Percentiles rank a stretch among this genome's conserved stretches.
Evolutionary conservation across 495 filamentous ascomycete genomes (phyloP).

Genomic region (Hypoxylon subgilvum): DNA sequence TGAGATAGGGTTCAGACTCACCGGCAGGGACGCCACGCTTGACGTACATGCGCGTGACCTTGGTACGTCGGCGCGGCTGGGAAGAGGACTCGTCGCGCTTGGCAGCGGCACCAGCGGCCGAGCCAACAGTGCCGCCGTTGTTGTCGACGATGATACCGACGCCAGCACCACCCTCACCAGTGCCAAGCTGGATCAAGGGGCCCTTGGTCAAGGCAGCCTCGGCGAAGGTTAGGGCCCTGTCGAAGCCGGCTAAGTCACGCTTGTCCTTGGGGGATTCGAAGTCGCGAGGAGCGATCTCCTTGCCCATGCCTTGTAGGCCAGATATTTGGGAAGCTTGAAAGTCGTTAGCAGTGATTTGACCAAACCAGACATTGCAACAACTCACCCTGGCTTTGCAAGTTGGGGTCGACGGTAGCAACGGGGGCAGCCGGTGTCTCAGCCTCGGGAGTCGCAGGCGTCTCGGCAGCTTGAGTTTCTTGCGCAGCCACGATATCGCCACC

Average conservation of each 20-base stretch:
- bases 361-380: no score
- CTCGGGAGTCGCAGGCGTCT: slow-evolving; percentile 17
- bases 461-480: slow-evolving; percentile 18
- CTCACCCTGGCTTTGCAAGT: slow-evolving; percentile 47
- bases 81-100: slow-evolving; percentile 45
- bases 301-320: slow-evolving; percentile 56
- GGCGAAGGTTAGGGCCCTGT: slow-evolving; percentile 55
- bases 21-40: slow-evolving; percentile 52
- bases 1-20: slow-evolving; percentile 36
- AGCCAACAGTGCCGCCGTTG: slow-evolving; percentile 34
- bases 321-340: slow-evolving; percentile 48
- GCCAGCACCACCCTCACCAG: slow-evolving; percentile 53
- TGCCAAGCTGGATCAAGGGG: slow-evolving; percentile 54
- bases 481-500: slow-evolving; percentile 9
- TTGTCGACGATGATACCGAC: slow-evolving; percentile 58
- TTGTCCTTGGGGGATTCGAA: slow-evolving; percentile 36
- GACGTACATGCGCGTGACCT: slow-evolving; percentile 59
- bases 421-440: slow-evolving; percentile 13
- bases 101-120: slow-evolving; percentile 8
- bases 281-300: slow-evolving; percentile 54
- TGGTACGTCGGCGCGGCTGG: slow-evolving; percentile 44
- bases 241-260: slow-evolving; percentile 55
- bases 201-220: slow-evolving; percentile 54
- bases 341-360: slow-evolving; percentile 7
- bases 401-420: slow-evolving; percentile 40